Evolutionary conservation across 2,329 filamentous ascomycete species (phyloP), one percentile per base, ranked within the genome.

Genomic region (Verticillium dahliae): DNA sequence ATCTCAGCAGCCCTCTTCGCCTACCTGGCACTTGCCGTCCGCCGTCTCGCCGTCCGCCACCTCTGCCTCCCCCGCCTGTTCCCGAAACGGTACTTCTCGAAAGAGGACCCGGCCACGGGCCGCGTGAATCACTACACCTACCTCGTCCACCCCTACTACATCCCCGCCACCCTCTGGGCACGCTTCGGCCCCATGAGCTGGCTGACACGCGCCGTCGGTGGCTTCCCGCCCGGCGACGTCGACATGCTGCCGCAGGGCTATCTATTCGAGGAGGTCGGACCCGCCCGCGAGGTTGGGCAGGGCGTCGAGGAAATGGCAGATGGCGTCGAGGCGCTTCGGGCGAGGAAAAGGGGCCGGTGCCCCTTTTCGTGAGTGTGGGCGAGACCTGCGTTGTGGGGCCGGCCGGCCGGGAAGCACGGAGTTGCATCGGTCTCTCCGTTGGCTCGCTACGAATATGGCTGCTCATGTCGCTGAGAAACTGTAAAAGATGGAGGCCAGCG

Each of bases 101-200:
- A 82, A 0, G 76, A 82, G 0, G 82, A 90, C 64, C 74, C 78
- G 10, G 73, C 79, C 35, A 81, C 83, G 0, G 82, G 83, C 0
- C 81, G 82, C 3, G 80, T 85, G 64, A 77, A 80, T 60, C 71
- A 67, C 71, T 67, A 75, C 0, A 66, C 76, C 41, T 90, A 85
- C 73, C 79, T 87, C 33, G 82, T 84, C 11, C 82, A 85, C 56
- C 89, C 89, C 2, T 90, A 84, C 73, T 91, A 90, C 72, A 78
- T 84, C 31, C 79, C 82, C 63, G 79, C 80, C 34, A 88, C 82
- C 0, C 71, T 83, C 50, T 85, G 80, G 84, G 85, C 81, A 67
- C 83, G 84, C 62, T 91, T 83, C 85, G 85, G 84, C 2, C 86
- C 81, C 0, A 71, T 72, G 62, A 86, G 80, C 0, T 80, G 80